Evolutionary conservation across 129 eudicot genomes (phyloP).

Genomic region (Cynara cardunculus): DNA sequence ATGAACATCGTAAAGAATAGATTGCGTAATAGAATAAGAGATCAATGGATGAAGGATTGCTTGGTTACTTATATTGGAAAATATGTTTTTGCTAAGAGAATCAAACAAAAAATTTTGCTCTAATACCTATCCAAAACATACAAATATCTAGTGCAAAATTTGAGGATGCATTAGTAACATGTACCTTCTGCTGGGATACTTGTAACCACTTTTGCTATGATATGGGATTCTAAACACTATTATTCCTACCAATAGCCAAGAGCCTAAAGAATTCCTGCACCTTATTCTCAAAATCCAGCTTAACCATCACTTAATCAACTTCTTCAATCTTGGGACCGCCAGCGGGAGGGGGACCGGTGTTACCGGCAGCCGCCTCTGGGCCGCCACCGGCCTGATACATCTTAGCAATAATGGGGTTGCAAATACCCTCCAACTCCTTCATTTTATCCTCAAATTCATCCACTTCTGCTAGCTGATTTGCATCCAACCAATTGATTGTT

Average conservation of each 20-base stretch:
- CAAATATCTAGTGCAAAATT: background rate
- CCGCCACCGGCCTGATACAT: constrained; percentile 29
- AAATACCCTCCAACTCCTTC: constrained; percentile 39
- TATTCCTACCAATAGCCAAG: background rate
- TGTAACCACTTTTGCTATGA: background rate
- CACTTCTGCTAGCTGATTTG: constrained; percentile 28
- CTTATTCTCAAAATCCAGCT: background rate
- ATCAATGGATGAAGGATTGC: no score
- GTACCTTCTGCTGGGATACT: background rate
- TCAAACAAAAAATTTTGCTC: no score
- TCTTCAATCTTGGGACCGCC: constrained; percentile 40
- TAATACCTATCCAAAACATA: background rate
- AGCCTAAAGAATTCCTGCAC: background rate
- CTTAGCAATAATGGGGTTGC: constrained; percentile 40
- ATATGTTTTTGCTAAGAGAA: no score
- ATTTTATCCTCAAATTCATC: constrained; percentile 25
- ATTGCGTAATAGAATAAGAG: no score
- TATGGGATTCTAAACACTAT: background rate
- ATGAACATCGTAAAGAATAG: no score
- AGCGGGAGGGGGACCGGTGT: constrained; percentile 10
- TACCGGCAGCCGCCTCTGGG: constrained; percentile 16
- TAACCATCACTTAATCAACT: constrained; percentile 18
- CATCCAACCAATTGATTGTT: constrained; percentile 31
- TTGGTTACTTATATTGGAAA: no score
- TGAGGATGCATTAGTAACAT: background rate